Evolutionary conservation across 257 asterid species (phyloP).

Genomic region (Gentiana straminea): DNA sequence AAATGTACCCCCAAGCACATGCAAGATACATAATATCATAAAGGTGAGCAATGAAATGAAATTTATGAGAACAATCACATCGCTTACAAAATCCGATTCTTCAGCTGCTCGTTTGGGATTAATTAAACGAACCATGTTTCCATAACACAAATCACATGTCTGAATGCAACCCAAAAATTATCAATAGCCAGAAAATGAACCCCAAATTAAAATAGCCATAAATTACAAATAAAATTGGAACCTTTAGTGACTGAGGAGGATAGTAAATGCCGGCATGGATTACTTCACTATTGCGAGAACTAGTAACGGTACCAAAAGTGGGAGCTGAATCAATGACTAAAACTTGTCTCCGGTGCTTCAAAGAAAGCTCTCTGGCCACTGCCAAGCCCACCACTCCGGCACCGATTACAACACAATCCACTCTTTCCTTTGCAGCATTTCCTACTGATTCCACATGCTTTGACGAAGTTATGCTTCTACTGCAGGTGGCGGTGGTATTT

Average conservation of each 20-base stretch:
- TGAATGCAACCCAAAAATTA: too few species aligned
- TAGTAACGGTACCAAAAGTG: slow-evolving; percentile 65
- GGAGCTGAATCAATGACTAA: slow-evolving; percentile 68
- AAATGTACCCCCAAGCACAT: too few species aligned
- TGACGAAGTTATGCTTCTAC: slow-evolving; percentile 9
- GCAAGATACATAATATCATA: too few species aligned
- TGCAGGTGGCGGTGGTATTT: neutral
- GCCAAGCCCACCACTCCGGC: slow-evolving; percentile 91
- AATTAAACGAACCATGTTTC: too few species aligned
- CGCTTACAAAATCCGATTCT: too few species aligned
- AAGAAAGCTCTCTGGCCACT: slow-evolving; percentile 74
- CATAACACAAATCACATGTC: too few species aligned
- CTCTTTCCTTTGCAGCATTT: slow-evolving; percentile 29
- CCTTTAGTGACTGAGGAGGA: slow-evolving; percentile 72
- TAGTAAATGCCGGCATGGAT: slow-evolving; percentile 86
- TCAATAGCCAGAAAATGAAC: too few species aligned
- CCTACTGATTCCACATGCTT: slow-evolving; percentile 15
- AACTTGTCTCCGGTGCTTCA: slow-evolving; percentile 55
- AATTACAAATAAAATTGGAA: slow-evolving; percentile 1
- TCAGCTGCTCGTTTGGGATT: too few species aligned
- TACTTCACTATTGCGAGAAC: slow-evolving; percentile 92
- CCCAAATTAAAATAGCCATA: neutral
- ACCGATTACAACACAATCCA: slow-evolving; percentile 73
- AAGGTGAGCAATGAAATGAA: too few species aligned
- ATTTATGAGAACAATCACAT: too few species aligned